Conservation (phyloP, 2,329 filamentous ascomycete genomes). For the Sclerotinia nivalis region DNA sequence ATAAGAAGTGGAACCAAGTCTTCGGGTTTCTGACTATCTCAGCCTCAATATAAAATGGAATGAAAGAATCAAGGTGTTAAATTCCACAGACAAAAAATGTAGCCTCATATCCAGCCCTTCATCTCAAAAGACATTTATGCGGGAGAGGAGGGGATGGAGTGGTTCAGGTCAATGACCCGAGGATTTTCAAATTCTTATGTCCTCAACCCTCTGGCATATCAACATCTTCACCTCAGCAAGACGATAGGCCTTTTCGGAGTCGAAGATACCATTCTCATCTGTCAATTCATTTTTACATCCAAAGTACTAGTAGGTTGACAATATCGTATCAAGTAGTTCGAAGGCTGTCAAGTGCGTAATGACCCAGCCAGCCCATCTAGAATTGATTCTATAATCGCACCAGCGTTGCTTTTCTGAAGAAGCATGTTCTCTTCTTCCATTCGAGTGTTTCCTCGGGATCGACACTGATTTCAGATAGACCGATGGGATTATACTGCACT, state of each 20-base stretch:
- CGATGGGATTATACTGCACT: too few relatives aligned
- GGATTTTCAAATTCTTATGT: not conserved
- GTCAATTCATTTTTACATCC: too few relatives aligned
- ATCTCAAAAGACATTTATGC: not conserved
- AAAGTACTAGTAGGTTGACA: too few relatives aligned
- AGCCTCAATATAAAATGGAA: not conserved
- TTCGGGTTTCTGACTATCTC: not conserved
- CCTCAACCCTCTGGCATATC: not conserved
- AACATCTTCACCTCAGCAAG: not conserved
- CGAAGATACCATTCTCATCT: not conserved
- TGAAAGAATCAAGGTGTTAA: not conserved
- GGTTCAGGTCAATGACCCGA: too few relatives aligned
- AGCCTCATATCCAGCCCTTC: not conserved
- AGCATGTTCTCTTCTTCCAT: too few relatives aligned
- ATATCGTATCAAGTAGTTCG: not conserved
- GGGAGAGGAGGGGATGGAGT: not conserved
- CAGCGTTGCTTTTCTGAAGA: not conserved
- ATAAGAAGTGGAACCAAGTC: not conserved
- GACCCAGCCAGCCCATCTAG: not conserved
- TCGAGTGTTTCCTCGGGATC: not conserved
- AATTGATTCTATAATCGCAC: not conserved
- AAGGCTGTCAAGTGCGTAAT: not conserved
- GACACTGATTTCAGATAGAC: too few relatives aligned
- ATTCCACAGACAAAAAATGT: not conserved
- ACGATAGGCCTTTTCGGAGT: not conserved